Evolutionary conservation across 306 rosid species (phyloP), one percentile per base, ranked within the genome.

Genomic region (Parietaria judaica): DNA sequence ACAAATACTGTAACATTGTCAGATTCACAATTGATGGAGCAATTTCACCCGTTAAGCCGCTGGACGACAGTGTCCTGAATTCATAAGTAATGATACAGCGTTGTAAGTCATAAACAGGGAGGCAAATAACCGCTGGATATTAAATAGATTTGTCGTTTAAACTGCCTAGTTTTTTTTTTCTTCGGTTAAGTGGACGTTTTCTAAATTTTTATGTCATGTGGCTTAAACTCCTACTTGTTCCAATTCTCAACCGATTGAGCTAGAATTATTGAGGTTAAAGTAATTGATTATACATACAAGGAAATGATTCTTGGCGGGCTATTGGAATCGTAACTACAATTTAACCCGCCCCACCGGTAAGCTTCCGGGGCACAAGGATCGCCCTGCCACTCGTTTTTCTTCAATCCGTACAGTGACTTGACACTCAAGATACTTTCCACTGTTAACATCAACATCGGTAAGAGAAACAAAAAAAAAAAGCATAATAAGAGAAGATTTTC

Each of bases 31-130:
- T 56, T 3, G 74, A 70, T 10, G 46, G 38, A 48, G 55, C 36
- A 63, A 74, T 72, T 36, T 16, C 49, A 10, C 81, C 80, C 12
- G 6, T 49, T 59, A 78, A 52, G 71, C 70, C 79, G 44, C 70
- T 65, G 17, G 86, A 78, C 58, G 72, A 47, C 17, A 83, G 63
- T 54, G 61, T 59, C 70, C 78, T 70, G 64, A 65, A 63, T 56
- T 60, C 36, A 74, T 37, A 43, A 51, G 67, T n/a, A 50, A 54
- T 14, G 61, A 47, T 57, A 37, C 13, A 49, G 46, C 11, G 8
- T 52, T 3, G 39, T 12, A 17, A 41, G 17, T 8, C 15, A 23
- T 56, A 10, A 39, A 56, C 43, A 12, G 7, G 6, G 61, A 5
- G 14, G 44, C 4, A 11, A 14, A n/a, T n/a, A n/a, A n/a, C n/a